These are phyloP conservation scores for Eragrostis nindensis DNA, from an alignment of 176 grass and related monocot species.

Conservation along the genomic window DNA sequence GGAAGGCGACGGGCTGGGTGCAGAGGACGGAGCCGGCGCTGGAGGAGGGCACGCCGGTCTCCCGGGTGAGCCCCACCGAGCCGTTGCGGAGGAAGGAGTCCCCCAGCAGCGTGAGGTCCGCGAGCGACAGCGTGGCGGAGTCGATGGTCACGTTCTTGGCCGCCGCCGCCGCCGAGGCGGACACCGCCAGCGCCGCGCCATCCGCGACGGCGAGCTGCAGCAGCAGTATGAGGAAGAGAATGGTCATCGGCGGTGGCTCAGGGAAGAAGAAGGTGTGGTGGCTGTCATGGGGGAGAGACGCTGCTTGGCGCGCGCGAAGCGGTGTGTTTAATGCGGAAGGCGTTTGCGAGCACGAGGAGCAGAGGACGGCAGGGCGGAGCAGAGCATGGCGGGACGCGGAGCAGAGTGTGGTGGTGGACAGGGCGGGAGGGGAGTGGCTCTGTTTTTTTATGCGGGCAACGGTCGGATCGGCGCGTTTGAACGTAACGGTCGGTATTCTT, in stretches of 20 bases:
- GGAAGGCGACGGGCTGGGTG: slow-evolving; percentile 63
- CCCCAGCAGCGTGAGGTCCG: slow-evolving; percentile 77
- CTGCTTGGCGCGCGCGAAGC: background rate
- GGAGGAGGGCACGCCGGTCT: slow-evolving; percentile 76
- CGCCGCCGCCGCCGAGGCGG: background rate
- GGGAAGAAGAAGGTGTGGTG: background rate
- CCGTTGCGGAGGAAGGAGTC: slow-evolving; percentile 86
- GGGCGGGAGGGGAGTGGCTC: background rate
- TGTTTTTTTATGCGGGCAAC: slow-evolving; percentile 43
- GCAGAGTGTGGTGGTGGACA: background rate
- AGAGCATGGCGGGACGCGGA: slow-evolving; percentile 11
- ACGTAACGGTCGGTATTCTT: slow-evolving; percentile 57
- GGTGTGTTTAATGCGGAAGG: slow-evolving; percentile 27
- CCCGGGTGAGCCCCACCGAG: slow-evolving; percentile 72
- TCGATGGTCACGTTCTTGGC: slow-evolving; percentile 58
- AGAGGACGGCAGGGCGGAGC: background rate
- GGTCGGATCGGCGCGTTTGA: slow-evolving; percentile 74
- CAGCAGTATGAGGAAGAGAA: slow-evolving; percentile 18
- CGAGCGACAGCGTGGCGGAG: slow-evolving; percentile 75
- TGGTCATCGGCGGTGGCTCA: slow-evolving; percentile 29
- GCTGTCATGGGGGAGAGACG: slow-evolving; percentile 27
- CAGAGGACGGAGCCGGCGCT: slow-evolving; percentile 77
- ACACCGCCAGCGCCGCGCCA: background rate
- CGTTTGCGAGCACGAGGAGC: slow-evolving; percentile 1
- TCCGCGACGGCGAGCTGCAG: background rate